Base-by-base conservation (phyloP, 2,329 filamentous ascomycete genomes). In the Celoporthe dispersa region DNA sequence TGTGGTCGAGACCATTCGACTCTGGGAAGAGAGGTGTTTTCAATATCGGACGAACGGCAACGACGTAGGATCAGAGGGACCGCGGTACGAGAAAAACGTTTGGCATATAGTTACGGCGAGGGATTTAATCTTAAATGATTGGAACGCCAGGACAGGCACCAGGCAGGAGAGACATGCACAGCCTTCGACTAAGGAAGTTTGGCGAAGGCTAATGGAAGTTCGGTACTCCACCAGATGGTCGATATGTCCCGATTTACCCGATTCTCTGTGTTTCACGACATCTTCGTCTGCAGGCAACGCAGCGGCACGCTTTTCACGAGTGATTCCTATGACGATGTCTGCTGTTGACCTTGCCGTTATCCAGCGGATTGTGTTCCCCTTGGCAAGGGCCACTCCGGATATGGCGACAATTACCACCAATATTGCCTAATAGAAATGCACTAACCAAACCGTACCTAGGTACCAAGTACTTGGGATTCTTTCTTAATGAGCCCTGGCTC, bases 401-500 rank as follows among this genome's bases (percentile, higher is more conserved):
- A 57, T 57, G 25, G 53, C 53, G 53, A 31, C 53, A 31, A 57
- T 16, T 31, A 57, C 53, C 19, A 31, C 28, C 51, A 55, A 55
- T 55, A 57, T 31, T 31, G 53, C 53, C 53, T 57, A 57, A 57
- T 57, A 28, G 31, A 60, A 35, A 19, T 2, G 33, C 31, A 60
- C 57, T 60, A 60, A 60, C 57, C 57, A n/a, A 37, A 60, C 57
- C 37, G 31, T 8, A 25, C 57, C 19, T 22, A 60, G 57, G 33
- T 3, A 60, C 22, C 12, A n/a, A n/a, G n/a, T n/a, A n/a, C n/a
- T 39, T 57, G 28, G 28, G 8, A 31, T 53, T 57, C 4, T 16
- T 33, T 19, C 53, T 57, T 57, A 14, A 57, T 19, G 53, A 16
- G 53, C 14, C 53, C 53, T 28, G 25, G 12, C 25, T 57, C 53